A percentile compares a stretch with the other conserved stretches of the same genome.
These are phyloP conservation scores for Botryotinia calthae DNA, from an alignment of 2,329 filamentous ascomycete genomes.

Conservation along the genomic window DNA sequence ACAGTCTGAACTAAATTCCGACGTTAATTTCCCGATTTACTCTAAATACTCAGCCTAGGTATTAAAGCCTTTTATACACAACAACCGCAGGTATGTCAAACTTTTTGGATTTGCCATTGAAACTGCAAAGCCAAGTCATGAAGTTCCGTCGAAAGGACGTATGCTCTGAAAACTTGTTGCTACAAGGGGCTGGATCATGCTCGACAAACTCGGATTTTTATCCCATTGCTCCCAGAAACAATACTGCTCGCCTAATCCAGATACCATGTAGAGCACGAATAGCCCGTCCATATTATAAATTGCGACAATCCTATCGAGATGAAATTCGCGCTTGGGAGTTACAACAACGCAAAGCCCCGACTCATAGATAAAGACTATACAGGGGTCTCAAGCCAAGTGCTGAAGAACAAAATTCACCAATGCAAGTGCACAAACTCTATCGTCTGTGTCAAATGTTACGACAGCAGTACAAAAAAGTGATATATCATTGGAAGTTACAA, in stretches of 20 bases:
- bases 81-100: not conserved
- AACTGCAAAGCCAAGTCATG: not conserved
- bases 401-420: not conserved
- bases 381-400: not conserved
- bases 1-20: not conserved
- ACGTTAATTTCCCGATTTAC: not conserved
- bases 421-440: not conserved
- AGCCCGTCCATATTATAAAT: not conserved
- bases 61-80: not conserved
- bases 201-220: not conserved
- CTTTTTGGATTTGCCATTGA: not conserved
- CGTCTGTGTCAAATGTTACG: not conserved
- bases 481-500: too few species aligned
- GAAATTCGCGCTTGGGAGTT: not conserved
- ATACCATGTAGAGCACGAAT: not conserved
- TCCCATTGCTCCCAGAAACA: not conserved
- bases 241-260: not conserved
- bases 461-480: not conserved
- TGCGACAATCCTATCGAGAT: not conserved
- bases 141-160: not conserved
- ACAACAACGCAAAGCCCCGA: not conserved
- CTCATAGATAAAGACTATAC: not conserved
- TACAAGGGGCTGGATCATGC: not conserved
- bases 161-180: not conserved
- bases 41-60: not conserved